Base-by-base conservation (phyloP, 129 eudicot genomes). In the Glebionis coronaria region DNA sequence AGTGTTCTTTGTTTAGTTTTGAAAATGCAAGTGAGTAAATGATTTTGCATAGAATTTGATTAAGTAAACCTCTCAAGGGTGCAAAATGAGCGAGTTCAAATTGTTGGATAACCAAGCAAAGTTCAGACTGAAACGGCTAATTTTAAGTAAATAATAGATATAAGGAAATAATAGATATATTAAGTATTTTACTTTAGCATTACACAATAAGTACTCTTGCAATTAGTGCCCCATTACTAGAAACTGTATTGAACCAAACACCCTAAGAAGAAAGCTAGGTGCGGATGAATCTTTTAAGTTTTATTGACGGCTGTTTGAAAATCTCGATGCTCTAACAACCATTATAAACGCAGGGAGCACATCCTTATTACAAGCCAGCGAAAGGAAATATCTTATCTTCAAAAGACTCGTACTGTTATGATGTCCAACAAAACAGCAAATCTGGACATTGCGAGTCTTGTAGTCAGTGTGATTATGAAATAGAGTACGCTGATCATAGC, bases 401-500 rank as follows among this genome's bases (percentile, higher is more conserved):
- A 44, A 56, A 71, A 21, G 90, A 90, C 69, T 66, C 84, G 21
- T 73, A 80, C 16, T 90, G 97, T 68, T 59, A 51, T 60, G 90
- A 84, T 67, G 61, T 86, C 62, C 95, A 86, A 61, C 76, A 45
- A 52, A 76, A 51, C 65, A 73, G 28, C 61, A 68, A 65, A 50
- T 56, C 35, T 58, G 86, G 80, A 50, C 35, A 54, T 62, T 82
- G 90, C 5, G 85, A 63, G 40, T 59, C 82, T 27, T 79, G 86
- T 81, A 46, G 74, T 68, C 96, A 90, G 69, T 90, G 95, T 71
- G 95, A 90, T 78, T 90, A 90, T 67, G 84, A 81, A 75, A 80
- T 90, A 62, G 88, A 82, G 67, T 90, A 90, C 70, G 97, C 95
- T 49, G 97, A 90, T 80, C 84, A 65, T 25, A 84, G 97, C 75